A percentile compares a stretch with the other conserved stretches of the same genome.
Conservation (phyloP, 2,329 filamentous ascomycete genomes). For the Drechslerella dactyloides region DNA sequence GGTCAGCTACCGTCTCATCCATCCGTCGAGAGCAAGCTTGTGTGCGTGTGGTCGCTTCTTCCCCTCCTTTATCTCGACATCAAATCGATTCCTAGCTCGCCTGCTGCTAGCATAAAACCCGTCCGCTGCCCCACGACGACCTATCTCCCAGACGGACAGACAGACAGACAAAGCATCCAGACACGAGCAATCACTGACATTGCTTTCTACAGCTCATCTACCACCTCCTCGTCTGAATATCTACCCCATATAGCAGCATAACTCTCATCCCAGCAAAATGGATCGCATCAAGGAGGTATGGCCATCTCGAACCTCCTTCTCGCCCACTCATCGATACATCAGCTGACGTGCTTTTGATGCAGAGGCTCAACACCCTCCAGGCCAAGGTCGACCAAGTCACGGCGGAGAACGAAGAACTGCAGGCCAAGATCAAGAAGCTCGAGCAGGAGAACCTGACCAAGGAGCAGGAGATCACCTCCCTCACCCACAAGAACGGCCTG, state of each 20-base stretch:
- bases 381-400: slow-evolving; percentile 70
- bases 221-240: slow-evolving; percentile 15
- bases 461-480: slow-evolving; percentile 96
- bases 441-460: slow-evolving; percentile 96
- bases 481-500: slow-evolving; percentile 91
- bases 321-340: too few relatives aligned
- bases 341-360: slow-evolving; percentile 60
- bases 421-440: slow-evolving; percentile 82
- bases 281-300: slow-evolving; percentile 56
- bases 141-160: slow-evolving; percentile 22
- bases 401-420: slow-evolving; percentile 83
- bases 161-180: slow-evolving; percentile 36
- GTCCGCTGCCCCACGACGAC: slow-evolving; percentile 16
- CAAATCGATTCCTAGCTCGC: slow-evolving; percentile 11
- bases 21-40: not conserved
- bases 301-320: too few relatives aligned
- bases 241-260: not conserved
- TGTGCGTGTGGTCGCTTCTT: slow-evolving; percentile 14
- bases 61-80: slow-evolving; percentile 17
- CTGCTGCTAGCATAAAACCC: too few relatives aligned
- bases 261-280: slow-evolving; percentile 30
- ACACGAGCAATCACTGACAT: slow-evolving; percentile 49
- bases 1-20: too few relatives aligned
- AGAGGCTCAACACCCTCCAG: slow-evolving; percentile 88
- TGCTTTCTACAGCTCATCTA: slow-evolving; percentile 40